Evolutionary conservation across 768 basidiomycete genomes (phyloP), one percentile per base, ranked within the genome.

Genomic region (Phylloporus arenicola): DNA sequence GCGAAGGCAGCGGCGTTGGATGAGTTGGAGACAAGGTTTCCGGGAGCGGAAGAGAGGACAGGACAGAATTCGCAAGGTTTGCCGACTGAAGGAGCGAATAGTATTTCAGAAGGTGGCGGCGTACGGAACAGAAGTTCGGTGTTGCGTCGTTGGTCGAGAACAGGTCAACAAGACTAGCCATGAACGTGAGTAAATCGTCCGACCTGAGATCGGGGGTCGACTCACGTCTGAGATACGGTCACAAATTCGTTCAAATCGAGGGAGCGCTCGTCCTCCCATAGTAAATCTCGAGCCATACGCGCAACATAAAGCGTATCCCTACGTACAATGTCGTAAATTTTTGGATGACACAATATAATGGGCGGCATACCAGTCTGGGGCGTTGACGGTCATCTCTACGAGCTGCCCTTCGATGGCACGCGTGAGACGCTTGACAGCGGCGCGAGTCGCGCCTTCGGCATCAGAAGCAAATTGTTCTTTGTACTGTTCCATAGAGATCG

Each of bases 241-340:
- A 92, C 86, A 63, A 88, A 95, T 47, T 96, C 83, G 42, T 85
- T 81, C 41, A 95, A 78, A 45, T 82, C 75, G 51, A 98, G 82
- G 27, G 81, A 77, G 52, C 78, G 77, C 51, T 92, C 86, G 51
- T 82, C 77, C 60, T 86, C 85, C 92, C 92, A 98, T n/a, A 99
- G 73, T 34, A 99, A 70, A 63, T 96, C 90, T 45, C 90, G 76
- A 13, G 94, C 92, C 87, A 95, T 97, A 50, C 88, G 82, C 7
- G 92, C 93, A 31, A 82, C 83, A 67, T 88, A 90, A 5, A 96
- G 75, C 0, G 91, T 89, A 53, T 95, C 88, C 93, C 92, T 96
- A 56, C 19, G 43, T 54, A 60, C 48, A 50, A 56, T 35, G 54
- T 51, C 48, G 56, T 69, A 38, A 35, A 51, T 44, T 51, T 58